Percentiles rank a stretch among this genome's conserved stretches.
Evolutionary conservation across 2,329 filamentous ascomycete genomes (phyloP).

Genomic region (Aspergillus hortae): DNA sequence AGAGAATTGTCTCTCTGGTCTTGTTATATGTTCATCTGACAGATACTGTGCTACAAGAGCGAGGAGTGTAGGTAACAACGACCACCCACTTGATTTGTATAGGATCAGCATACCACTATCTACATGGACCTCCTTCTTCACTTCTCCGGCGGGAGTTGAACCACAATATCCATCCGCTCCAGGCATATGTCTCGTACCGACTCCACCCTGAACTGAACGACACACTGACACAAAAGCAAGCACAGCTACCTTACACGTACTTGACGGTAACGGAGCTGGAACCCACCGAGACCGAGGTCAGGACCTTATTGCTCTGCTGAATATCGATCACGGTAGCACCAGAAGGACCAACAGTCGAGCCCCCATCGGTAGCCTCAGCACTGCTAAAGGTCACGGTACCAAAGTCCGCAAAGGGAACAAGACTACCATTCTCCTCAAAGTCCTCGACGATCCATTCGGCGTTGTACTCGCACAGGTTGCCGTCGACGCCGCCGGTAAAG

Average conservation of each 20-base stretch:
- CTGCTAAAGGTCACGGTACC: slow-evolving; percentile 46
- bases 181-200: no score
- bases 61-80: no score
- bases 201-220: no score
- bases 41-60: no score
- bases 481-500: slow-evolving; percentile 42
- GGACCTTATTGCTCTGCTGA: slow-evolving; percentile 35
- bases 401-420: slow-evolving; percentile 48
- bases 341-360: slow-evolving; percentile 29
- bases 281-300: slow-evolving; percentile 29
- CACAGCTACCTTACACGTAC: slow-evolving; percentile 16
- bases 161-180: no score
- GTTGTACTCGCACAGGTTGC: slow-evolving; percentile 50
- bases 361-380: slow-evolving; percentile 31
- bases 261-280: slow-evolving; percentile 19
- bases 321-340: slow-evolving; percentile 46
- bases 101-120: no score
- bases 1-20: no score
- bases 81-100: no score
- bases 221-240: no score
- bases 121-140: no score
- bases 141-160: no score
- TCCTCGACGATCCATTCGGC: slow-evolving; percentile 58
- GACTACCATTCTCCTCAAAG: slow-evolving; percentile 34
- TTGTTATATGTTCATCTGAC: no score